Base-by-base conservation (phyloP, 768 basidiomycete species). In the Lactarius pseudohatsudake region DNA sequence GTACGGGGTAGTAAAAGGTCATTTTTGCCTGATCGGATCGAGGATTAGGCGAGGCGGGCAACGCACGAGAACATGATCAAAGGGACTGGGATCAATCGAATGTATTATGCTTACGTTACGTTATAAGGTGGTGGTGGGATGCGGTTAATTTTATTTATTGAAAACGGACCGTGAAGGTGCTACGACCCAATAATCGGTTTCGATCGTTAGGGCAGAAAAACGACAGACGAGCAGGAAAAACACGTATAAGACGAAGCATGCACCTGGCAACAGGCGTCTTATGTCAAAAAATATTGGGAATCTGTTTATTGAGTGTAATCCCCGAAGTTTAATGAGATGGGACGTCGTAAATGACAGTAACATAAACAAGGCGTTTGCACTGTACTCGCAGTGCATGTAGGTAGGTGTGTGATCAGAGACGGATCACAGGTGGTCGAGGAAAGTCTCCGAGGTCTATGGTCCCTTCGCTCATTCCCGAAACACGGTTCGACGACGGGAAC, bases 381-480 rank as follows among this genome's bases (percentile, higher is more conserved):
- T 13, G 45, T 53, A 53, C 26, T 53, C 5, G 50, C 26, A 53
- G 26, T 6, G 11, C 26, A 53, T 15, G 13, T 53, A 53, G 13
- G 13, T 53, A 53, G 13, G 5, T 53, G 15, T 22, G 47, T 50
- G 3, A 55, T 61, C 43, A 68, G 59, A 34, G 64, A 66, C 4
- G 59, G 20, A 68, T 61, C 34, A 61, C 45, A 40, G 64, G 67
- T 15, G 64, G 64, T 13, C 45, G 54, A 20, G 67, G 67, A 38
- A 68, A 68, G 4, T 66, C 67, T 4, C 67, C 64, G 22, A 68
- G 58, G 62, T 67, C 66, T 55, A 67, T 56, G 20, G 66, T 64
- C 28, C 34, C 15, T 56, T 59, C 58, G 66, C 66, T 67, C 20
- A 59, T 13, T n/a, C 62, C 53, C 9, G 66, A 60, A 22, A 43